Evolutionary conservation across 305 asterid genomes (phyloP), one percentile per base, ranked within the genome.

Genomic region (Plantago lanceolata): DNA sequence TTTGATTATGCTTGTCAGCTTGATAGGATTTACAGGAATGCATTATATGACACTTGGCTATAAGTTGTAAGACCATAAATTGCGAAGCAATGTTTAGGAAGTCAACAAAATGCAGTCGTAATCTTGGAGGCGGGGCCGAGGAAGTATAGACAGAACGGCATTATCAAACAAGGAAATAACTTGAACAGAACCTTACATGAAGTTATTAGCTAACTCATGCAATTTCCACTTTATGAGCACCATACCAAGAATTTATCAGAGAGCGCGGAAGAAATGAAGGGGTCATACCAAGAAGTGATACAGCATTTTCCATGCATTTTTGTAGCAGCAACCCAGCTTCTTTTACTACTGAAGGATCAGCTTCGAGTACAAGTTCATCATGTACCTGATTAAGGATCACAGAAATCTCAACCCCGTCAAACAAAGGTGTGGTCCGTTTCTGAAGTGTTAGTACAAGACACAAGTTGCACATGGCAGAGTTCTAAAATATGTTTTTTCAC

Each of bases 321-420:
- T 37, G 80, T 64, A 89, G 92, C 81, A 92, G 71, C 68, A 75
- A 69, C 26, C 80, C 96, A 67, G 96, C 96, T 78, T 92, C 96
- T 80, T 81, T 93, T 58, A 81, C 82, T 63, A 89, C 80, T 31
- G 79, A 79, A 52, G 86, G 83, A 79, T 89, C 95, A 56, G 93
- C 86, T 79, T 93, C 96, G 77, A 92, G 67, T 61, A 92, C 88
- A 37, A 92, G 80, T 81, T 93, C 99, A 80, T 89, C 99, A 64
- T 93, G 99, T 63, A 89, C 96, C 99, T 93, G 62, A 66, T 63
- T n/a, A 57, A 61, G 6, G 18, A 16, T 15, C 6, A 29, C 17
- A 52, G 43, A 18, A 44, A 11, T 3, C 18, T 31, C 31, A 19
- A 68, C 14, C 56, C 26, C 52, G 29, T 28, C 17, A 20, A 44